A percentile compares a stretch with the other conserved stretches of the same genome.
Conservation (phyloP, 345 rosid species). For the Jatropha curcas region DNA sequence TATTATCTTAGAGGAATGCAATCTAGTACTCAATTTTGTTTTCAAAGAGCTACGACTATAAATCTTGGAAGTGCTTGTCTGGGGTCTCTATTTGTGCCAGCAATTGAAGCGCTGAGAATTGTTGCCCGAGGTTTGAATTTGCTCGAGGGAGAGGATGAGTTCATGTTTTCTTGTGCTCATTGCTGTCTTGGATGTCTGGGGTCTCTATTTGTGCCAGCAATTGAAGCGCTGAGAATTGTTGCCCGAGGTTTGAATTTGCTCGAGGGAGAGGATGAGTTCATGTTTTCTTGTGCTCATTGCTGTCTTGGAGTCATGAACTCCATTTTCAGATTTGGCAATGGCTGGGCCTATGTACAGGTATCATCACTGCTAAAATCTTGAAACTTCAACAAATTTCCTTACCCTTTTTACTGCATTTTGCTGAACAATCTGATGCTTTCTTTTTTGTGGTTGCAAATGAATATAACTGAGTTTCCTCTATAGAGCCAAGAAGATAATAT, state of each 20-base stretch:
- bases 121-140: slow-evolving; percentile 80
- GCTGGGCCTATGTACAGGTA: slow-evolving; percentile 99
- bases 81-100: slow-evolving; percentile 86
- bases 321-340: slow-evolving; percentile 80
- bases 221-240: slow-evolving; percentile 81
- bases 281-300: slow-evolving; percentile 98
- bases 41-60: slow-evolving; percentile 78
- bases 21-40: slow-evolving; percentile 75
- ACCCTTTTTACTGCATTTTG: background rate
- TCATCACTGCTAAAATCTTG: background rate
- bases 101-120: slow-evolving; percentile 86
- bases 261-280: slow-evolving; percentile 96
- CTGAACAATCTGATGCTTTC: background rate
- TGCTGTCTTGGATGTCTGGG: slow-evolving; percentile 85
- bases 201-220: slow-evolving; percentile 81
- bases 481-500: background rate
- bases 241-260: slow-evolving; percentile 88
- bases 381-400: background rate
- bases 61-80: slow-evolving; percentile 96
- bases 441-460: background rate
- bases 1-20: slow-evolving; percentile 93
- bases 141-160: slow-evolving; percentile 97
- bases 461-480: background rate
- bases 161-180: slow-evolving; percentile 98
- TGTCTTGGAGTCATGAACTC: slow-evolving; percentile 77